Evolutionary conservation across 164 flowering plant species (phyloP), one percentile per base, ranked within the genome.

Genomic region (Annona squamosa): DNA sequence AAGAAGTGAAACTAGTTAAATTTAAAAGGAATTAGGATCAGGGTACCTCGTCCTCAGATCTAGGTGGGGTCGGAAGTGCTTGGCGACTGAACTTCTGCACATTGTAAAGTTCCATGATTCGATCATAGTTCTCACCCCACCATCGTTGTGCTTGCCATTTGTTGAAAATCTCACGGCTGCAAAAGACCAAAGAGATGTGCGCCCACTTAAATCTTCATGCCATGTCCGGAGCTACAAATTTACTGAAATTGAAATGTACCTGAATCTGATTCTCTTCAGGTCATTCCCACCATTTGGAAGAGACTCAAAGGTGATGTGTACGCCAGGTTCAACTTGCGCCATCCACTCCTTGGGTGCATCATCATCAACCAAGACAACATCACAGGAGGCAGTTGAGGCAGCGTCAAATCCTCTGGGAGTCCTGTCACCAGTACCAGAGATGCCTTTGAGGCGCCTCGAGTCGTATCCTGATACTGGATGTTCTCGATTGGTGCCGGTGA

Each of bases 321-420:
- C 98, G 1, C 99, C 99, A 2, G 99, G 99, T 78, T 95, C 99
- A 12, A 95, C 99, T 79, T 91, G 98, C 12, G 99, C 99, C 90
- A 89, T 87, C 99, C 98, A 95, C 70, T 93, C 99, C 79, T 87
- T 95, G 37, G 97, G 85, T 77, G 86, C 92, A 43, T 89, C 89
- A 46, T 95, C 97, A 44, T 91, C 92, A 63, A 85, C 86, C 3
- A 88, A 71, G 7, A 90, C 89, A 44, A 87, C 82, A 71, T 89
- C 91, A 72, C 87, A 77, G 1, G 88, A 80, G 65, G 81, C 81
- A 17, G 83, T 78, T 1, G 85, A 85, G 52, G 82, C 64, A 1
- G 90, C 80, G 3, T 73, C 87, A 4, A 44, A 70, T 42, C 87
- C 88, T 41, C 86, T 78, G 47, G 86, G 85, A 0, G 85, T 82